Conservation (phyloP, 176 grass and related monocot species). For the Neostapfia colusana region DNA sequence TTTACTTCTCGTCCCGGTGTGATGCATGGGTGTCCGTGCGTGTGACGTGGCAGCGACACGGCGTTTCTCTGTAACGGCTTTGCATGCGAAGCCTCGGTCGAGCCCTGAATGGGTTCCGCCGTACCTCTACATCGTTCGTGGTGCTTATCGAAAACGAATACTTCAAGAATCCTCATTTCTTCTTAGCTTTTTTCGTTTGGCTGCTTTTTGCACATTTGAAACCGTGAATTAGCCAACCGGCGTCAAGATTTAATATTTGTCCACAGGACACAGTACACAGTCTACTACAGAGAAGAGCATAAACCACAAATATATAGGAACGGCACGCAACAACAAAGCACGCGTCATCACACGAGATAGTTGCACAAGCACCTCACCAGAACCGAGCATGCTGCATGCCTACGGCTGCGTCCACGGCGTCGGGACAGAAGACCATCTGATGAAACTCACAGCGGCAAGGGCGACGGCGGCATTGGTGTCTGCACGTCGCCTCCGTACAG, state of each 20-base stretch:
- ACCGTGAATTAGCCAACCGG: neutral
- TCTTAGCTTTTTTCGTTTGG: neutral
- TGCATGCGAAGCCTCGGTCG: neutral
- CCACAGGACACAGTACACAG: neutral
- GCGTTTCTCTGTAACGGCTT: neutral
- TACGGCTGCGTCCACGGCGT: constrained; percentile 29
- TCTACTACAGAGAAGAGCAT: neutral
- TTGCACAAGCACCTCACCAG: neutral
- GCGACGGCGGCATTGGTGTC: neutral
- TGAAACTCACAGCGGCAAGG: constrained; percentile 3
- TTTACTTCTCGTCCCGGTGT: no score
- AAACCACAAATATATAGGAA: neutral
- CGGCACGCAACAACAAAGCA: neutral
- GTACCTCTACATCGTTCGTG: no score
- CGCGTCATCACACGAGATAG: constrained; percentile 11
- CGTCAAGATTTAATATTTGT: neutral
- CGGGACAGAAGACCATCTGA: constrained; percentile 25
- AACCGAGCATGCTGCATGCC: constrained; percentile 4
- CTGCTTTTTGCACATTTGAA: neutral
- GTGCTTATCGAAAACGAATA: neutral
- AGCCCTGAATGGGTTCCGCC: neutral
- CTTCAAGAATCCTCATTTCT: neutral
- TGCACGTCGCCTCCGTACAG: constrained; percentile 45
- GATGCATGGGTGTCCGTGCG: neutral
- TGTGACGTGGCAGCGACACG: constrained; percentile 1